Evolutionary conservation across 345 rosid genomes (phyloP), one percentile per base, ranked within the genome.

Genomic region (Lagerstroemia speciosa): DNA sequence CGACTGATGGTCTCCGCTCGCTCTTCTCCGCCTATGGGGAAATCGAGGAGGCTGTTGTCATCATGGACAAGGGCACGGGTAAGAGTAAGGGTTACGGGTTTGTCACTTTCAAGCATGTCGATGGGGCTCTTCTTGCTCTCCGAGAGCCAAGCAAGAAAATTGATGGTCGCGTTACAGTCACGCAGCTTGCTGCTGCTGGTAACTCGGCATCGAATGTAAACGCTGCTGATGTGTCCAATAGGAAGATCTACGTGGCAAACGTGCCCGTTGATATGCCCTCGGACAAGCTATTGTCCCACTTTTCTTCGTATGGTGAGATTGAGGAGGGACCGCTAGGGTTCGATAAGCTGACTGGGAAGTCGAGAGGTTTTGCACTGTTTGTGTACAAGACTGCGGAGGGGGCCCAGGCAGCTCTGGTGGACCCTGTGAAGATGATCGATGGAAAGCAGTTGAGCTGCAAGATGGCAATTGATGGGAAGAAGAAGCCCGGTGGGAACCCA

Each of bases 281-380:
- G 15, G 94, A 85, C 57, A 92, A 86, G 82, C 66, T 92, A 8
- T 26, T 81, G 72, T 78, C 80, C 32, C 86, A 70, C 60, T 92
- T 92, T 62, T 24, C 85, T 22, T 78, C 75, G 69, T 92, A 84
- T 55, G 98, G 98, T 1, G 96, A 92, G 71, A 89, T 92, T 34
- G 98, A 89, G 64, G 94, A 86, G 72, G 98, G 98, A 17, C 98
- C 98, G 1, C 70, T 92, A 38, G 98, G 98, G 3, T 87, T 88
- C 62, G 98, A 92, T 77, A 89, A 89, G 73, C 79, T 81, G 78
- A 90, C 96, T 3, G 96, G 98, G 50, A 92, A 92, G 65, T 87
- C 96, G 1, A 86, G 81, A 64, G 98, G 98, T 0, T 92, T 86
- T 62, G 94, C 96, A 0, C 72, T 92, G 73, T 92, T 92, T 76